Conservation (phyloP, 257 asterid genomes). For the Paulownia fortunei region DNA sequence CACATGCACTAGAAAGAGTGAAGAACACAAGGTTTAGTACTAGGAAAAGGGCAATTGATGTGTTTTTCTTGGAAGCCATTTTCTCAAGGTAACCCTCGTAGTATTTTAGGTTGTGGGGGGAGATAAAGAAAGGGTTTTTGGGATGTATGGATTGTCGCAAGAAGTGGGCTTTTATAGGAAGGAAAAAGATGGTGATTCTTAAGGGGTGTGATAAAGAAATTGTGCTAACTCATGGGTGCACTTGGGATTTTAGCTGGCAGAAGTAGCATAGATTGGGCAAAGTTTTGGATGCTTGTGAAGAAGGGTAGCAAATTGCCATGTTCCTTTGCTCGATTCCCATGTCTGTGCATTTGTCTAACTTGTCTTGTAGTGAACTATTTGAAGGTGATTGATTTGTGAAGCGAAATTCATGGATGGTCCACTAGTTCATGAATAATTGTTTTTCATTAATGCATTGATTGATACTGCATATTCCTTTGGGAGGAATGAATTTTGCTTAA, state of each 20-base stretch:
- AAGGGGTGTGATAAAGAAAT: not conserved
- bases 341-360: constrained; percentile 6
- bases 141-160: not conserved
- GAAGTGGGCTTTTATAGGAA: not conserved
- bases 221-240: constrained; percentile 22
- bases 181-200: not conserved
- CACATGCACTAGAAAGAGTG: constrained; percentile 46
- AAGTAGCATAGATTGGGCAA: constrained; percentile 28
- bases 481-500: no score
- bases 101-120: not conserved
- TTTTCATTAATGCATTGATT: no score
- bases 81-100: not conserved
- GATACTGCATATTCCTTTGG: no score
- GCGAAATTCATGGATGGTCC: not conserved
- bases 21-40: constrained; percentile 43
- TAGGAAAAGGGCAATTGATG: constrained; percentile 2
- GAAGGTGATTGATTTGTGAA: not conserved
- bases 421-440: no score
- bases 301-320: constrained; percentile 47
- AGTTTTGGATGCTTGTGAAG: constrained; percentile 31
- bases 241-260: constrained; percentile 49
- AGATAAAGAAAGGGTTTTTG: not conserved
- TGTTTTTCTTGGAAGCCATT: constrained; percentile 33
- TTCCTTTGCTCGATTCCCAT: constrained; percentile 5
- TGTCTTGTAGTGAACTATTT: not conserved